Evolutionary conservation across 2,329 filamentous ascomycete genomes (phyloP).

Genomic region (Teratosphaeria viscida): DNA sequence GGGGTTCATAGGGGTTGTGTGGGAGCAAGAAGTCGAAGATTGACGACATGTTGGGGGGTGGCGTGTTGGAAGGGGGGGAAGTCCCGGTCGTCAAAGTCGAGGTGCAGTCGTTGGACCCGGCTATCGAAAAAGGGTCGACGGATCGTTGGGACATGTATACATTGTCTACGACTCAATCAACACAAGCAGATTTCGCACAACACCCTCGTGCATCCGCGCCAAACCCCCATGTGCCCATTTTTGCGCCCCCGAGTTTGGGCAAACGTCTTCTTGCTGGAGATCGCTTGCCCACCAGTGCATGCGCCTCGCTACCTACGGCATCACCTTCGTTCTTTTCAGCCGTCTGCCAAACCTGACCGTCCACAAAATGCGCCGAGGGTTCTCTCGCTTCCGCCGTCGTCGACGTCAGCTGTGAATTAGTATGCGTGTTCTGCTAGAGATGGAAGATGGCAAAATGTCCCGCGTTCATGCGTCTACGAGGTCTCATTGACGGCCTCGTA

Average conservation of each 20-base stretch:
- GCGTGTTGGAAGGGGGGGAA: neutral
- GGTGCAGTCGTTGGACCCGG: neutral
- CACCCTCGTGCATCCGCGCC: neutral
- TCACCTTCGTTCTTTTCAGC: too few relatives aligned
- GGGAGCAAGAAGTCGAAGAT: neutral
- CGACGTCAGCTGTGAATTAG: neutral
- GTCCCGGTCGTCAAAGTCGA: neutral
- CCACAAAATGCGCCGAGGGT: neutral
- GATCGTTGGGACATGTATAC: neutral
- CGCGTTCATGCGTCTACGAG: neutral
- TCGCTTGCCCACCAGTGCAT: neutral
- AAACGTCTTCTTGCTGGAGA: neutral
- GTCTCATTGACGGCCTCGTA: slow-evolving; percentile 45
- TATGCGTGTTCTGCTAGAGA: neutral
- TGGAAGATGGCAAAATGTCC: neutral
- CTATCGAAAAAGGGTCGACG: neutral
- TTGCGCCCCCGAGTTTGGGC: neutral
- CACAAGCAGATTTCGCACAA: neutral
- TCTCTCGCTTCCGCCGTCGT: neutral
- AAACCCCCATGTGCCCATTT: neutral
- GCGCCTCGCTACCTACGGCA: neutral
- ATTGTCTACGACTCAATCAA: neutral
- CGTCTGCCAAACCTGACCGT: neutral
- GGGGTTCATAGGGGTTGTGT: slow-evolving; percentile 32
- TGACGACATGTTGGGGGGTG: neutral